Percentiles rank a stretch among this genome's conserved stretches.
phyloP scores from a whole-genome alignment of 2,329 filamentous ascomycete species.

The Tricladium varicosporioides region DNA sequence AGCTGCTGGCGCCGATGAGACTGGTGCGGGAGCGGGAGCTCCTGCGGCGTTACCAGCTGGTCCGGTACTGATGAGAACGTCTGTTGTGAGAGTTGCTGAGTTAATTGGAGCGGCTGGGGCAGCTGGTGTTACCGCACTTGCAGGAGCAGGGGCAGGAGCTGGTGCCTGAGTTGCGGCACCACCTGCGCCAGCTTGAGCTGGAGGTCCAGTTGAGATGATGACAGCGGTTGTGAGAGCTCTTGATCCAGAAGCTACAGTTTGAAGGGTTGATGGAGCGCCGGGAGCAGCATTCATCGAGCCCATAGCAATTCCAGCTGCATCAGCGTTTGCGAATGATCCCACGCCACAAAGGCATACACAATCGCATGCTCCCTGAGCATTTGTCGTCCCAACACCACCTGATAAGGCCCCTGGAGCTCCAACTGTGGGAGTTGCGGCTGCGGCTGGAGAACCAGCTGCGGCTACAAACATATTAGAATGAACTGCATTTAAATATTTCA shows the following conservation, averaged over 20 bases:
- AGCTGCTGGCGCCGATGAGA: background rate
- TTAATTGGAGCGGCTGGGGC: constrained; percentile 4
- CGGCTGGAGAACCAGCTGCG: background rate
- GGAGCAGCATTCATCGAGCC: background rate
- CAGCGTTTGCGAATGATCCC: background rate
- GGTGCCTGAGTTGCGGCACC: background rate
- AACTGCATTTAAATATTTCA: too few species aligned
- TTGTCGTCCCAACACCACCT: background rate
- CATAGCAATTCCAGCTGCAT: background rate
- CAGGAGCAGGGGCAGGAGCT: background rate
- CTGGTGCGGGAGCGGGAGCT: constrained; percentile 1
- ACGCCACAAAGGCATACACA: background rate
- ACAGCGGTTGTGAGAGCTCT: background rate
- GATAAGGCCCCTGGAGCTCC: background rate
- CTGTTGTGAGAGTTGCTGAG: constrained; percentile 7
- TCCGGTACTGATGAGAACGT: constrained; percentile 2
- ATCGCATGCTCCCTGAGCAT: background rate
- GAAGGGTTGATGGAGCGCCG: background rate
- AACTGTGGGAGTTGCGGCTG: background rate
- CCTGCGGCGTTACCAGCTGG: background rate
- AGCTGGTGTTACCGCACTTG: background rate
- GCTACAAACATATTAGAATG: background rate
- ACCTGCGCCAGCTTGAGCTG: background rate
- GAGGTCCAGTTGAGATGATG: background rate
- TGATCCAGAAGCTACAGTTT: background rate